A percentile compares a stretch with the other conserved stretches of the same genome.
Conservation (phyloP, 805 yeast genomes). For the Wickerhamomyces subpelliculosus region DNA sequence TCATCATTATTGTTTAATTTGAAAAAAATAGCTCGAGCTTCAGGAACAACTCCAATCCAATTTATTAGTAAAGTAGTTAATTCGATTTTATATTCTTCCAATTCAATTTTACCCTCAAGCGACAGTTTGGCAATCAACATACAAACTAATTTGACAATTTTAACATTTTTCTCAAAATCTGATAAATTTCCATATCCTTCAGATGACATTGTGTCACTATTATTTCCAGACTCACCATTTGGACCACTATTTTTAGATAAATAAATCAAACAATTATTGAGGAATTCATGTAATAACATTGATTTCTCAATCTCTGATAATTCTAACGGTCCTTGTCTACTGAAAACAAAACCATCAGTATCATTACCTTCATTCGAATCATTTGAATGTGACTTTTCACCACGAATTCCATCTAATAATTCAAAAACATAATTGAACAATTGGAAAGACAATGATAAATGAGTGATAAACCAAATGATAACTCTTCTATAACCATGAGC, state of each 20-base stretch:
- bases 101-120: slow-evolving; percentile 34
- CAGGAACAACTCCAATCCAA: slow-evolving; percentile 60
- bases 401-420: slow-evolving; percentile 50
- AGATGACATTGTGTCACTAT: too few species aligned
- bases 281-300: slow-evolving; percentile 66
- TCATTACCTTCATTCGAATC: slow-evolving; percentile 2
- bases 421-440: slow-evolving; percentile 60
- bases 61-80: slow-evolving; percentile 52
- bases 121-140: slow-evolving; percentile 52
- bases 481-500: slow-evolving; percentile 56
- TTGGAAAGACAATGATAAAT: slow-evolving; percentile 46
- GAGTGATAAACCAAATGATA: slow-evolving; percentile 63
- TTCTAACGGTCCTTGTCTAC: slow-evolving; percentile 48
- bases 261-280: slow-evolving; percentile 45
- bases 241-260: slow-evolving; percentile 29
- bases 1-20: slow-evolving; percentile 19
- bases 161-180: slow-evolving; percentile 23
- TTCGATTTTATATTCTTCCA: slow-evolving; percentile 51
- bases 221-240: slow-evolving; percentile 17
- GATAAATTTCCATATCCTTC: slow-evolving; percentile 6
- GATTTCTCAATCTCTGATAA: slow-evolving; percentile 54
- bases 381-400: slow-evolving; percentile 22
- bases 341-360: slow-evolving; percentile 29
- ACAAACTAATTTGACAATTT: slow-evolving; percentile 49
- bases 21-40: slow-evolving; percentile 54